phyloP scores from a whole-genome alignment of 306 rosid genomes.

The Castanea sativa region DNA sequence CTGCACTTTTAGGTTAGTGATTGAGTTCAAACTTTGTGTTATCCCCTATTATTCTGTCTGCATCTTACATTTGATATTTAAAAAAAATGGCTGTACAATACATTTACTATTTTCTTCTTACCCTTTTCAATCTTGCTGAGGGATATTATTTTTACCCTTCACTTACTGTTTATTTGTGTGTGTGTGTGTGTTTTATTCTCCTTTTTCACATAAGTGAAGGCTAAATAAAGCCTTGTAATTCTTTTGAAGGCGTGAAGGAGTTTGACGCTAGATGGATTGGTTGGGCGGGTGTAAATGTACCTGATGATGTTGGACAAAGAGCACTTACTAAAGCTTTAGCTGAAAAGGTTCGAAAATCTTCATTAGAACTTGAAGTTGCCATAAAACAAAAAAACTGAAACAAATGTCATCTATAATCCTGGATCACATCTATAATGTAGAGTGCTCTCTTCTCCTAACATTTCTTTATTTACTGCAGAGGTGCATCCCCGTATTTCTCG shows the following conservation, averaged over 20 bases:
- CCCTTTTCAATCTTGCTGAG: not conserved
- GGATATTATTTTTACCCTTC: not conserved
- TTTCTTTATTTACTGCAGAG: conserved; percentile 51
- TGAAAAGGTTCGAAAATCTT: conserved; percentile 68
- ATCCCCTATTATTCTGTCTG: conserved; percentile 11
- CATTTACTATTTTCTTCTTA: not conserved
- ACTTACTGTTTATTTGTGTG: not conserved
- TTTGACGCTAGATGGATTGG: conserved; percentile 98
- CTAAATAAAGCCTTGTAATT: conserved; percentile 28
- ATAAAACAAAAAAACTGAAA: conserved; percentile 9
- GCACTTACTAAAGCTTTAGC: conserved; percentile 82
- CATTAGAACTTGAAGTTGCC: conserved; percentile 12
- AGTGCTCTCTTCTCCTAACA: conserved; percentile 3
- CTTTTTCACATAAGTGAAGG: conserved; percentile 11
- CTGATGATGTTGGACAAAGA: conserved; percentile 72
- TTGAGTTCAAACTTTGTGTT: conserved; percentile 19
- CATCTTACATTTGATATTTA: conserved; percentile 11
- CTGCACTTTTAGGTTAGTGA: conserved; percentile 87
- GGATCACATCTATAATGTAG: not conserved
- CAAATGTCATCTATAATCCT: not conserved
- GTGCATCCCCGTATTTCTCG: conserved; percentile 92
- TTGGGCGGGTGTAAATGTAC: conserved; percentile 97
- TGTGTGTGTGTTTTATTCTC: conserved; percentile 4
- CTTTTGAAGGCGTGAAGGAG: conserved; percentile 85
- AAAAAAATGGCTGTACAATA: not conserved